Evolutionary conservation across 1,139 yeast species (phyloP).

Genomic region (Debaryomyces sp.): DNA sequence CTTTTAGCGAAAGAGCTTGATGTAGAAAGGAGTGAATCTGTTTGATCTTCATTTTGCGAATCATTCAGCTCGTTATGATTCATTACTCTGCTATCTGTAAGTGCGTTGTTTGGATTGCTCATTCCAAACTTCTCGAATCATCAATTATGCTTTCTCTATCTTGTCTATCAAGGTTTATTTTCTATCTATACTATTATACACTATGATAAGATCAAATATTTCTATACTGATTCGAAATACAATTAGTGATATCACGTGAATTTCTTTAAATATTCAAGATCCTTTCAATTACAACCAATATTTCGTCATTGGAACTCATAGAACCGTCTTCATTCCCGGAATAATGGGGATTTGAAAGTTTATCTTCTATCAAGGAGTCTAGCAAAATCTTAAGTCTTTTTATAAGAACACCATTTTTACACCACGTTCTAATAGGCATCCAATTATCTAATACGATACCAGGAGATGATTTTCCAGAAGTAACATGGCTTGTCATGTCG

Average conservation of each 20-base stretch:
- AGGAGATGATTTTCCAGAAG: conserved; percentile 50
- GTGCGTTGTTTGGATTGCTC: neutral
- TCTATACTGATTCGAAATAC: neutral
- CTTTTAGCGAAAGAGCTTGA: neutral
- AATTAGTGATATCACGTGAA: neutral
- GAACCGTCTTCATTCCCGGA: neutral
- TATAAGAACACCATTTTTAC: conserved; percentile 85
- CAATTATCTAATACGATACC: conserved; percentile 75
- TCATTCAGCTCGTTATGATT: neutral
- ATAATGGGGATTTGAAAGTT: conserved; percentile 33
- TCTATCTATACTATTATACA: neutral
- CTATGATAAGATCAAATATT: neutral
- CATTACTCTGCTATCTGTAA: neutral
- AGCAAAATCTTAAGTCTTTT: conserved; percentile 67
- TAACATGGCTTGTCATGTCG: conserved; percentile 51
- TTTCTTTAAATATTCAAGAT: conserved; percentile 2
- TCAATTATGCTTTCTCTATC: neutral
- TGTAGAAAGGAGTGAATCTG: neutral
- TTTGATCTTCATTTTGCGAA: neutral
- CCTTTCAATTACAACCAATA: conserved; percentile 19
- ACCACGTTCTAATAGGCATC: conserved; percentile 89
- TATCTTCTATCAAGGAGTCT: conserved; percentile 66
- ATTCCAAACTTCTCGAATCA: neutral
- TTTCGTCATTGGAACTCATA: conserved; percentile 13
- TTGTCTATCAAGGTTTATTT: neutral